phyloP scores from a whole-genome alignment of 495 filamentous ascomycete genomes.

The Aspergillus incahuasiensis region DNA sequence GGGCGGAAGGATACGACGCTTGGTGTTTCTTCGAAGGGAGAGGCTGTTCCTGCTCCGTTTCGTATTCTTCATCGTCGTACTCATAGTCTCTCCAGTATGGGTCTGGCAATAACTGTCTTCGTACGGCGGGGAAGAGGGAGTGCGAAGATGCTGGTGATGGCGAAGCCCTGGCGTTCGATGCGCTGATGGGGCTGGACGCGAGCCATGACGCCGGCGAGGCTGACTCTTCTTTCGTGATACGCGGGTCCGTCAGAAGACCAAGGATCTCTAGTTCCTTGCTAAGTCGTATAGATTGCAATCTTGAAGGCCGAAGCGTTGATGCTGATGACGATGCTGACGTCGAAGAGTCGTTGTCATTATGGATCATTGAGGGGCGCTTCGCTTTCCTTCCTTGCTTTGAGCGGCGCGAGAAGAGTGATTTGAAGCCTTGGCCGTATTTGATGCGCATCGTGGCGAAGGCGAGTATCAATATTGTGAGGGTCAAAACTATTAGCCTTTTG shows the following conservation, averaged over 20 bases:
- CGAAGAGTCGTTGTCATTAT: neutral
- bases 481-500: neutral
- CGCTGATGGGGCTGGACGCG: neutral
- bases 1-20: neutral
- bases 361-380: neutral
- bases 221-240: neutral
- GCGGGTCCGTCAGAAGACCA: neutral
- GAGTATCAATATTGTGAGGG: neutral
- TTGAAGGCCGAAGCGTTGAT: neutral
- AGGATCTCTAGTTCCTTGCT: slow-evolving; percentile 8
- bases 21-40: neutral
- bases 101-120: neutral
- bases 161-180: neutral
- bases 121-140: neutral
- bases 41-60: neutral
- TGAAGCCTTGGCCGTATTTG: neutral
- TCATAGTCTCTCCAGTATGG: neutral
- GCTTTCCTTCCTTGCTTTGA: neutral
- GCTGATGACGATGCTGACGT: neutral
- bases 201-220: neutral
- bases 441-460: neutral
- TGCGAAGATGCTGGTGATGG: neutral
- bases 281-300: neutral
- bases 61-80: neutral
- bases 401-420: slow-evolving; percentile 9